Evolutionary conservation across 1,139 yeast genomes (phyloP), one percentile per base, ranked within the genome.

Genomic region (Saccharomyces hybrid): DNA sequence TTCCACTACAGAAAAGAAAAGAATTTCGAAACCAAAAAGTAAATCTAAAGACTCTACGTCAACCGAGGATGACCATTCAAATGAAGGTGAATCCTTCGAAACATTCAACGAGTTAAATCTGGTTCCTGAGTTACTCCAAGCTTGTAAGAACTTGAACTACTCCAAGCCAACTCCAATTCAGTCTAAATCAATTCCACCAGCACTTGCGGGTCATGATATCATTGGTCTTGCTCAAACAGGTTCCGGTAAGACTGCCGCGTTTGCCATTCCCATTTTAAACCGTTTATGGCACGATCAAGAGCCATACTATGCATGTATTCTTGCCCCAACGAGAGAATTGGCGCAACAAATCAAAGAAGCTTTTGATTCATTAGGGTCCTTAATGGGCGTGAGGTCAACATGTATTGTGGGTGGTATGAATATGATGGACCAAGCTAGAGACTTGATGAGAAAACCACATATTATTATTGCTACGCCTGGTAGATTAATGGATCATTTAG

Each of bases 391-490:
- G 46, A 77, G 96, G 64, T 78, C 93, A 32, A 85, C 84, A 2
- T 91, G 96, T 58, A 81, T 93, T 59, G 96, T 93, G 46, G 99
- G 99, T 61, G 99, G 99, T 60, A 93, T 93, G 95, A 96, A 89
- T 66, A 88, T 88, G 88, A 89, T 93, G 95, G 96, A 90, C 64
- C 99, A 93, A 71, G 95, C 97, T 0, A 78, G 96, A 59, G 96
- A 95, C 61, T 77, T 93, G 61, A 86, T 89, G 85, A 80, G 95
- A 61, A 90, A 89, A 67, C 99, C 99, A 1, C 99, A 93, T 66
- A 80, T 93, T 49, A 79, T 93, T 53, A 96, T 93, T 55, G 98
- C 98, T 26, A 93, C 99, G 0, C 98, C 98, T 0, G 99, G 99
- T 61, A 80, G 99, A 69, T 77, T 93, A 56, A 82, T 91, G 83